phyloP scores from a whole-genome alignment of 2,329 filamentous ascomycete species.

The Colletotrichum trifolii region DNA sequence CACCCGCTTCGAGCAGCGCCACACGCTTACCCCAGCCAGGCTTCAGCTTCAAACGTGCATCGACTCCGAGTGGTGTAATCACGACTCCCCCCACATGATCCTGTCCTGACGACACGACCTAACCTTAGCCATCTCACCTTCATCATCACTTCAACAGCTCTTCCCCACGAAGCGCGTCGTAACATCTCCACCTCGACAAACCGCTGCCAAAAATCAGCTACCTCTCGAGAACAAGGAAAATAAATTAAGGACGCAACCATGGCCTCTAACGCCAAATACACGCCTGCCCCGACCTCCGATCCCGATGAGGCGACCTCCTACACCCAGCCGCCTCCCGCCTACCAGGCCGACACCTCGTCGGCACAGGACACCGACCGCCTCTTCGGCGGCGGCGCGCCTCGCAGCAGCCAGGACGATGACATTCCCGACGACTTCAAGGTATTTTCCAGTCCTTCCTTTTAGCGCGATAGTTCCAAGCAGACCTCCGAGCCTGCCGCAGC shows the following conservation, averaged over 20 bases:
- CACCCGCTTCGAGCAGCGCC: neutral
- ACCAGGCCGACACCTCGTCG: constrained; percentile 63
- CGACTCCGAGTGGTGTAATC: constrained; percentile 26
- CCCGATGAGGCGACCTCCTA: constrained; percentile 79
- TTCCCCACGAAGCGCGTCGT: neutral
- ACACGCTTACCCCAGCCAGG: constrained; percentile 26
- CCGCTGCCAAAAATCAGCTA: neutral
- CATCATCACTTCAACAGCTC: constrained; percentile 1
- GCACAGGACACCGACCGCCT: constrained; percentile 66
- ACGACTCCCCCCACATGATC: constrained; percentile 32
- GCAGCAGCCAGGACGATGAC: constrained; percentile 84
- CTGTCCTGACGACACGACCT: constrained; percentile 35
- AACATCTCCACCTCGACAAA: neutral
- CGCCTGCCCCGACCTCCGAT: constrained; percentile 85
- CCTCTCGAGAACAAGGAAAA: no score
- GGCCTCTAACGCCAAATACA: constrained; percentile 84
- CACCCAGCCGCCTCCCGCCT: constrained; percentile 85
- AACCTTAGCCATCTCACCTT: neutral
- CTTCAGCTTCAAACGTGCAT: neutral
- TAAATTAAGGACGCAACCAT: constrained; percentile 54
- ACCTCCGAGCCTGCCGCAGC: constrained; percentile 1
- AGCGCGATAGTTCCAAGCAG: neutral
- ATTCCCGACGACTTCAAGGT: constrained; percentile 98
- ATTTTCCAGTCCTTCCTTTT: constrained; percentile 12
- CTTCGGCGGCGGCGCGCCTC: constrained; percentile 74